Conservation (phyloP, 2,329 filamentous ascomycete genomes). For the Aspergillus piperis region DNA sequence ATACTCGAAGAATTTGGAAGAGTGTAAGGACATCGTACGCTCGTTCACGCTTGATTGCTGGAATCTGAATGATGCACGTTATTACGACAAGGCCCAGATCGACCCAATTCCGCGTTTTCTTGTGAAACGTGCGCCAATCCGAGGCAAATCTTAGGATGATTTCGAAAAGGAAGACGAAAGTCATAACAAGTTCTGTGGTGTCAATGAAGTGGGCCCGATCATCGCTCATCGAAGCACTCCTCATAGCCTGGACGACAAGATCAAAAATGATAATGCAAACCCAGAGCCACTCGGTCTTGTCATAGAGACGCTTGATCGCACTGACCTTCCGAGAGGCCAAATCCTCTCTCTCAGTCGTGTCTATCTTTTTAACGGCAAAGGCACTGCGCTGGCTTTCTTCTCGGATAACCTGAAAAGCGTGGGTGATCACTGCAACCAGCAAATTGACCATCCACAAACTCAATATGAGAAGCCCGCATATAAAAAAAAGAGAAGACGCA, state of each 20-base stretch:
- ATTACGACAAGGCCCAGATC: conserved; percentile 79
- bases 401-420: conserved; percentile 95
- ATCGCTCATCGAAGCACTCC: conserved; percentile 73
- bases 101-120: conserved; percentile 71
- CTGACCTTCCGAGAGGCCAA: conserved; percentile 34
- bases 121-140: conserved; percentile 80
- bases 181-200: conserved; percentile 72
- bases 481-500: conserved; percentile 75
- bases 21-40: conserved; percentile 85
- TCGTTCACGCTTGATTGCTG: conserved; percentile 70
- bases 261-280: conserved; percentile 76
- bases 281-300: conserved; percentile 76
- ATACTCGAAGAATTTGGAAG: conserved; percentile 90
- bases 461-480: conserved; percentile 77
- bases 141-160: conserved; percentile 76
- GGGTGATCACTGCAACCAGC: conserved; percentile 93
- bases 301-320: conserved; percentile 69
- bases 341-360: conserved; percentile 47
- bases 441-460: conserved; percentile 96
- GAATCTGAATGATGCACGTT: conserved; percentile 83
- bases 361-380: conserved; percentile 74
- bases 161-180: conserved; percentile 75
- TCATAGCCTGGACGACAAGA: conserved; percentile 74
- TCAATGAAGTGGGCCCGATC: conserved; percentile 66
- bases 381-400: conserved; percentile 95